Evolutionary conservation across 1,139 yeast genomes (phyloP).

Genomic region (Nakaseomyces uthaithaninus): DNA sequence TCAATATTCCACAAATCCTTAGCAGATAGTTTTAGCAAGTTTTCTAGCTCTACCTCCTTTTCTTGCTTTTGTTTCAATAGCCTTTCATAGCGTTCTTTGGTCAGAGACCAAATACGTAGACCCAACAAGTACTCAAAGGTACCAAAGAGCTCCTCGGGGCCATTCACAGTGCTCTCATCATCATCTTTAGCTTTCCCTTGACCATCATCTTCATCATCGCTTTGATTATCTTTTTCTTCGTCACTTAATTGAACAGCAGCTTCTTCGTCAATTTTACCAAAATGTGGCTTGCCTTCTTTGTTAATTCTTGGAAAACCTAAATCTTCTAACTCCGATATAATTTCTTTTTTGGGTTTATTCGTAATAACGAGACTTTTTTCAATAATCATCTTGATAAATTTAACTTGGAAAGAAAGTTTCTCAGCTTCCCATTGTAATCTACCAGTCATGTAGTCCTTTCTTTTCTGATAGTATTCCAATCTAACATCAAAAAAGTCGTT

Average conservation of each 20-base stretch:
- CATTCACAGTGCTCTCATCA: constrained; percentile 26
- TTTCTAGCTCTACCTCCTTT: constrained; percentile 65
- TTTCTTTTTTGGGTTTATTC: constrained; percentile 60
- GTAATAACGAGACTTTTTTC: constrained; percentile 62
- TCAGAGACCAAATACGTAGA: constrained; percentile 90
- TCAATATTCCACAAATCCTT: constrained; percentile 86
- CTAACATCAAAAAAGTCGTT: constrained; percentile 80
- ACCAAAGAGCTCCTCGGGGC: constrained; percentile 39
- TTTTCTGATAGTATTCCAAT: constrained; percentile 79
- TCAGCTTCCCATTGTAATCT: constrained; percentile 67
- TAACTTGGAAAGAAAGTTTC: constrained; percentile 72
- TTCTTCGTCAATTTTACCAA: constrained; percentile 35
- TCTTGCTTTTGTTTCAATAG: constrained; percentile 62
- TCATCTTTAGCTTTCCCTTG: constrained; percentile 32
- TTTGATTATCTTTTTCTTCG: constrained; percentile 33
- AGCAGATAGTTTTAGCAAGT: constrained; percentile 59
- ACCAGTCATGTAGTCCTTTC: constrained; percentile 73
- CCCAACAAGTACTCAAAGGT: constrained; percentile 70
- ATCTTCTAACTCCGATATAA: constrained; percentile 55
- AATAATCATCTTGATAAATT: constrained; percentile 85
- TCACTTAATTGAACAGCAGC: constrained; percentile 31
- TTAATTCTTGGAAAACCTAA: constrained; percentile 71
- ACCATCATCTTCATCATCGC: constrained; percentile 32
- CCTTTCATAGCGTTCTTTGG: constrained; percentile 79
- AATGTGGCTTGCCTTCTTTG: constrained; percentile 54